Evolutionary conservation across 108 stramenopile genomes (phyloP).

Genomic region (Discostella stelligeroides): DNA sequence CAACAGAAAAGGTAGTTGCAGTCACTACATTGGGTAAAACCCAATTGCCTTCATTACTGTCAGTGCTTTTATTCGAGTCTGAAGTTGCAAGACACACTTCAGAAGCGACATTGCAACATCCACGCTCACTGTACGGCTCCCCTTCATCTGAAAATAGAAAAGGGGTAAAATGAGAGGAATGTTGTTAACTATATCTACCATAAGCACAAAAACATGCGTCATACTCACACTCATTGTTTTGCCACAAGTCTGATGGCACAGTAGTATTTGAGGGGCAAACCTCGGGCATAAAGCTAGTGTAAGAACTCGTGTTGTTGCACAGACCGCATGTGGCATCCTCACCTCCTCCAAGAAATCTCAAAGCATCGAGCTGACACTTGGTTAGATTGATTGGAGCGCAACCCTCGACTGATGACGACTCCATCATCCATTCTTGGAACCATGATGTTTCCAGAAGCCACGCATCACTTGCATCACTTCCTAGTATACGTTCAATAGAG

Average conservation of each 20-base stretch:
- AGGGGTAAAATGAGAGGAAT: not conserved
- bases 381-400: conserved; percentile 34
- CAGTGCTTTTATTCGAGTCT: too few species aligned
- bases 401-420: conserved; percentile 21
- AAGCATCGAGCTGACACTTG: conserved; percentile 30
- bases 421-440: conserved; percentile 17
- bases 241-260: conserved; percentile 31
- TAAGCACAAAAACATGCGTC: not conserved
- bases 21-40: too few species aligned
- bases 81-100: too few species aligned
- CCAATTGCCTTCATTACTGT: too few species aligned
- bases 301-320: conserved; percentile 34
- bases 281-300: conserved; percentile 15
- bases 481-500: conserved; percentile 26
- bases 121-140: not conserved
- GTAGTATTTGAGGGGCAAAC: conserved; percentile 23
- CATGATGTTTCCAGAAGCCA: too few species aligned
- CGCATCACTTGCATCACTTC: conserved; percentile 18
- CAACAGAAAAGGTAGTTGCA: too few species aligned
- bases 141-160: not conserved
- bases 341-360: conserved; percentile 38
- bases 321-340: conserved; percentile 31
- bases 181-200: not conserved
- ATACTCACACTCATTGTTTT: conserved; percentile 33
- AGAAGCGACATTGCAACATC: not conserved